Evolutionary conservation across 2,329 filamentous ascomycete genomes (phyloP), one percentile per base, ranked within the genome.

Genomic region (Penicillium sp.): DNA sequence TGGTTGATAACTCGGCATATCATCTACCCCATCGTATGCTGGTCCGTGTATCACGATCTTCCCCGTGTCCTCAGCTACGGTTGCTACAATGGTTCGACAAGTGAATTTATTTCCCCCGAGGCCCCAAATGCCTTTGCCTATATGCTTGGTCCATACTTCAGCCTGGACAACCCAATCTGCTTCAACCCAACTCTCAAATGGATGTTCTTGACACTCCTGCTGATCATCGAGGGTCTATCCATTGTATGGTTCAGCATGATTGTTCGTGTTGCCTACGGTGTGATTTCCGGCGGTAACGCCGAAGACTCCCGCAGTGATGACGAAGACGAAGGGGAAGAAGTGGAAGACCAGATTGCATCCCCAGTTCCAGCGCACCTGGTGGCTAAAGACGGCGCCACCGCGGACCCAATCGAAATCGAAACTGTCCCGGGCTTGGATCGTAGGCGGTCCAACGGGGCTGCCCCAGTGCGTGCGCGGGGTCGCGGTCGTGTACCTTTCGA

Each of bases 181-280:
- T 96, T 87, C 80, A 90, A 89, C 64, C 73, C 84, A 19, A 81
- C 79, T 10, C 84, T 97, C 65, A 86, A 87, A 65, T 89, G 84
- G 81, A 79, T 81, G 11, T 97, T 97, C 76, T 78, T 97, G 14
- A 79, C 81, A 9, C 81, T 90, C 36, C 84, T 99, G 2, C 78
- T 95, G 11, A 82, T 87, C 35, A 80, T 99, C 19, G 91, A 97
- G 73, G 78, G 81, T 19, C 82, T 99, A 49, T 91, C 89, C 30
- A 77, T 96, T 34, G 81, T 89, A 58, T 97, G 94, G 94, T 96
- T 97, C 68, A 81, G 79, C 58, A 89, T 96, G 85, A 96, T 97
- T 62, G 74, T 92, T 36, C 84, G 86, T 53, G 89, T 99, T 2
- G 91, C 91, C 19, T 81, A 88, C 58, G 86, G 87, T 57, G 91